Evolutionary conservation across 768 basidiomycete species (phyloP).

Genomic region (Rhodosporidiobolus sp.): DNA sequence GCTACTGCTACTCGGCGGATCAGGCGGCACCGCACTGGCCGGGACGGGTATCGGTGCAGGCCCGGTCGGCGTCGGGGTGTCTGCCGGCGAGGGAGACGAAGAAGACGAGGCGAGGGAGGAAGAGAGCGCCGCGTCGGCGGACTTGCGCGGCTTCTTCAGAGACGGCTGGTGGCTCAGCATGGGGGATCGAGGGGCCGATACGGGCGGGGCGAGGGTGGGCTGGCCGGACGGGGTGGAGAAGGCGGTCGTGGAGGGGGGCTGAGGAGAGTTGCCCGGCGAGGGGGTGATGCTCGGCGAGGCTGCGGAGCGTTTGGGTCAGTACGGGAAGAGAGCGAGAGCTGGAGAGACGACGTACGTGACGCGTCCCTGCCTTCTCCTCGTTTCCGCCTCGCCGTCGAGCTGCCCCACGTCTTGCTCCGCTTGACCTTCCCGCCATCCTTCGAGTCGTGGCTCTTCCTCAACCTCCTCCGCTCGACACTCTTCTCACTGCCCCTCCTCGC

Average conservation of each 20-base stretch:
- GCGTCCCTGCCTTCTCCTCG: slow-evolving; percentile 8
- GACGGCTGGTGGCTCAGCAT: neutral
- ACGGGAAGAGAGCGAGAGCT: no score
- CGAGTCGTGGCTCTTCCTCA: slow-evolving; percentile 30
- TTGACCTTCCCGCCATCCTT: slow-evolving; percentile 38
- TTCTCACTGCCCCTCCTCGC: slow-evolving; percentile 35
- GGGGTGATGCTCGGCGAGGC: neutral
- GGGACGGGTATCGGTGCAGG: neutral
- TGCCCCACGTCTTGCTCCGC: slow-evolving; percentile 39
- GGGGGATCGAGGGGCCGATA: neutral
- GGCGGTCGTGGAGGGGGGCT: neutral
- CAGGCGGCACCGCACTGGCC: neutral
- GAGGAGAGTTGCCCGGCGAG: neutral
- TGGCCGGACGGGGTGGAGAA: neutral
- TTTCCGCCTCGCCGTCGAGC: slow-evolving; percentile 15
- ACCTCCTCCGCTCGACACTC: slow-evolving; percentile 37
- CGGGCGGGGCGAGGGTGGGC: neutral
- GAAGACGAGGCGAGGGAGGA: neutral
- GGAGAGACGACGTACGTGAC: slow-evolving; percentile 10
- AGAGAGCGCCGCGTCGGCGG: neutral
- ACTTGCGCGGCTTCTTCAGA: slow-evolving; percentile 8
- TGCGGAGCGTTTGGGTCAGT: neutral
- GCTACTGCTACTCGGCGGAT: neutral
- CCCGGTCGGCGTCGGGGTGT: neutral
- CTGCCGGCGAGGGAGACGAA: neutral